Evolutionary conservation across 2,329 filamentous ascomycete species (phyloP), one percentile per base, ranked within the genome.

Genomic region (Plenodomus tracheiphilus): DNA sequence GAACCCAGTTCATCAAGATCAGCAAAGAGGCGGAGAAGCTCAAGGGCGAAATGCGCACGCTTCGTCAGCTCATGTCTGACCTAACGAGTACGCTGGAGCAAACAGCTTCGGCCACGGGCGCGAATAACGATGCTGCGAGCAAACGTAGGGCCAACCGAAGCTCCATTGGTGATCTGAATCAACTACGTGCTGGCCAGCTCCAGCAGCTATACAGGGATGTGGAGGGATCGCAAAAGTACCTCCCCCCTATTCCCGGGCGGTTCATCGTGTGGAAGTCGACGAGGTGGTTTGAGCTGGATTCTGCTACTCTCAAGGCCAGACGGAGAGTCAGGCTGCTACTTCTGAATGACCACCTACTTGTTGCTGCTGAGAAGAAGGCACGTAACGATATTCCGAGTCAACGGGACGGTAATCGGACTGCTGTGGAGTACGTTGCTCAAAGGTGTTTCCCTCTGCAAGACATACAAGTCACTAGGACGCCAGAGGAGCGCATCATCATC

Each of bases 11-110:
- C 69, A 97, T 99, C 79, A 96, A 96, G 74, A 97, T 99, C 73
- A 97, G 92, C 70, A 97, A 97, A 74, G 94, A 99, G 76, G 94
- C 95, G 2, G 94, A 99, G 74, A 97, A 96, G 76, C 84, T 99
- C 49, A 97, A 97, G 75, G 85, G 85, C 46, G 94, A 99, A 72
- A 97, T 99, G 94, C 85, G 90, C 43, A 89, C 89, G 6, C 82
- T 99, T 25, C 85, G 89, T 38, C 90, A 90, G 57, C 81, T 97
- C 43, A 97, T 99, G 87, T 86, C 91, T 2, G 94, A 99, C 58
- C 81, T 99, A 47, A 97, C 77, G 3, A 68, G 65, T 2, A 76
- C 76, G 1, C 56, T 80, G 39, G 73, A 74, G 15, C 77, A 79
- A 61, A 76, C 77, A 2, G 74, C 76, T 7, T 75, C 71, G 28